A percentile compares a stretch with the other conserved stretches of the same genome.
Evolutionary conservation across 495 filamentous ascomycete genomes (phyloP).

Genomic region (Aspergillus incahuasiensis): DNA sequence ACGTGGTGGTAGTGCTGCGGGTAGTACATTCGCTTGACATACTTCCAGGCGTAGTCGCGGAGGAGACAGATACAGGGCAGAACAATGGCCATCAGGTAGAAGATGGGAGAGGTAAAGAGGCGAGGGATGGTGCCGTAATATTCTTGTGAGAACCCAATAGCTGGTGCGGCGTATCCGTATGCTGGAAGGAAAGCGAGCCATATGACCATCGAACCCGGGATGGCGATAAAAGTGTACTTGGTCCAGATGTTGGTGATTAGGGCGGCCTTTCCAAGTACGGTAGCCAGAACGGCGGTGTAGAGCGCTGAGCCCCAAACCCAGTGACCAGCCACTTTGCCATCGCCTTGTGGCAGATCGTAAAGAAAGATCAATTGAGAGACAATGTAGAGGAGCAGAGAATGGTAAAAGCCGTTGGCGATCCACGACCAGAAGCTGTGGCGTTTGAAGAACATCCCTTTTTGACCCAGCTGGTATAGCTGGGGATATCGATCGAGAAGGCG

Average conservation of each 20-base stretch:
- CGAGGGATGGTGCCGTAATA: constrained; percentile 77
- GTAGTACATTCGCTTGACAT: constrained; percentile 91
- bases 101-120: constrained; percentile 76
- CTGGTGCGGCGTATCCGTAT: constrained; percentile 88
- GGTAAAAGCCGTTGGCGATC: constrained; percentile 92
- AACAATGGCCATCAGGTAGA: constrained; percentile 82
- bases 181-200: constrained; percentile 88
- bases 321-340: constrained; percentile 80
- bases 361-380: constrained; percentile 75
- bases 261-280: constrained; percentile 91
- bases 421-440: constrained; percentile 87
- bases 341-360: constrained; percentile 65
- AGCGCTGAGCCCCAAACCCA: constrained; percentile 96
- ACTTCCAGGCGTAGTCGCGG: constrained; percentile 80
- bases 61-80: constrained; percentile 81
- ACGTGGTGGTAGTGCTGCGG: constrained; percentile 97
- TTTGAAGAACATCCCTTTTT: constrained; percentile 90
- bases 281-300: constrained; percentile 86
- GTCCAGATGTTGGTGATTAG: constrained; percentile 98
- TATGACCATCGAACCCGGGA: constrained; percentile 86
- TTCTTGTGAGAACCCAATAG: constrained; percentile 75
- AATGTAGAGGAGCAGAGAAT: constrained; percentile 88
- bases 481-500: constrained; percentile 96
- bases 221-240: constrained; percentile 94
- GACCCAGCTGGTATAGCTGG: constrained; percentile 89